A percentile compares a stretch with the other conserved stretches of the same genome.
These are phyloP conservation scores for Penstemon newberryi DNA, from an alignment of 257 asterid genomes.

Conservation along the genomic window DNA sequence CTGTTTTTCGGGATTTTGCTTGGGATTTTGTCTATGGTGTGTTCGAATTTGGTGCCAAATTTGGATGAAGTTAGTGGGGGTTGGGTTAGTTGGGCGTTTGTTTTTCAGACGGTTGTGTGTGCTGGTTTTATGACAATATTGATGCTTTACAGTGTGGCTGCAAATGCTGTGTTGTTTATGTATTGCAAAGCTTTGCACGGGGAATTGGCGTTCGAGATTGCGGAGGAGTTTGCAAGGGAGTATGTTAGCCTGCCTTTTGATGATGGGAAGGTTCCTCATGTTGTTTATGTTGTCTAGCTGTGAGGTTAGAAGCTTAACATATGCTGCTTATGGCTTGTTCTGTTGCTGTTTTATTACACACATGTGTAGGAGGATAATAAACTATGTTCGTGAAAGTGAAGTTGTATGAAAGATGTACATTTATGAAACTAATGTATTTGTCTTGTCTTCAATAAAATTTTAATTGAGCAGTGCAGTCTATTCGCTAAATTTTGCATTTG, in stretches of 20 bases:
- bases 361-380: background rate
- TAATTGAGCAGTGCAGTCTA: too few relatives aligned
- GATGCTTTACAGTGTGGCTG: slow-evolving; percentile 42
- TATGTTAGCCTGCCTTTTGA: slow-evolving; percentile 81
- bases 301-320: slow-evolving; percentile 20
- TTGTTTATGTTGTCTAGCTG: slow-evolving; percentile 57
- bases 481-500: too few relatives aligned
- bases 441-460: background rate
- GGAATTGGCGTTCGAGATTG: slow-evolving; percentile 80
- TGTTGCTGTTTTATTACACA: background rate
- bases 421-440: background rate
- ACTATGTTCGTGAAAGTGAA: background rate
- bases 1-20: slow-evolving; percentile 23
- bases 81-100: slow-evolving; percentile 53
- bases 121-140: slow-evolving; percentile 38
- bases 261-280: slow-evolving; percentile 80
- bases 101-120: slow-evolving; percentile 42
- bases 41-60: slow-evolving; percentile 29
- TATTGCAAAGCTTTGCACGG: slow-evolving; percentile 73
- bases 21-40: slow-evolving; percentile 33
- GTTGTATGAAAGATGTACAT: background rate
- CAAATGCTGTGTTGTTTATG: slow-evolving; percentile 46
- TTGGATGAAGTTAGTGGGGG: slow-evolving; percentile 37
- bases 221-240: slow-evolving; percentile 74
- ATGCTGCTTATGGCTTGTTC: slow-evolving; percentile 17